Conservation (phyloP, 2,329 filamentous ascomycete species). For the Colletotrichum sp. region DNA sequence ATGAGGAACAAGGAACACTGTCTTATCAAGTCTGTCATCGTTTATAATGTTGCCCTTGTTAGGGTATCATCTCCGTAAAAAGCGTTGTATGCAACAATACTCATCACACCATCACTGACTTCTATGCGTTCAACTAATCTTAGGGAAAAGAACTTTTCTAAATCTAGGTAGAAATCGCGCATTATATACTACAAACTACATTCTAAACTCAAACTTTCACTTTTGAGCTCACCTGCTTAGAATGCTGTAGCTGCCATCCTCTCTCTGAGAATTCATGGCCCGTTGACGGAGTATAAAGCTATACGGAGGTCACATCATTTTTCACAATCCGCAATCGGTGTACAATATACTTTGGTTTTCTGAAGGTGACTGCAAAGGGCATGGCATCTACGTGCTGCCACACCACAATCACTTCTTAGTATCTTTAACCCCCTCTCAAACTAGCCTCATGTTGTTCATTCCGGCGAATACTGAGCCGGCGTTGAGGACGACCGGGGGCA, state of each 20-base stretch:
- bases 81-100: too few relatives aligned
- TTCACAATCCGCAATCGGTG: not conserved
- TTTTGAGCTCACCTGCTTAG: not conserved
- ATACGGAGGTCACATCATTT: accelerated
- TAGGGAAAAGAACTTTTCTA: too few relatives aligned
- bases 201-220: not conserved
- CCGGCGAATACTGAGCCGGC: not conserved
- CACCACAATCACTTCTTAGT: not conserved
- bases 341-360: not conserved
- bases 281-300: not conserved
- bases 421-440: not conserved
- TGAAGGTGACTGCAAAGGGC: not conserved
- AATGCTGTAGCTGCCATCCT: accelerated
- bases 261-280: accelerated
- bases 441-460: accelerated
- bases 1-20: not conserved
- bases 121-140: too few relatives aligned
- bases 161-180: too few relatives aligned
- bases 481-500: not conserved
- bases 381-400: accelerated
- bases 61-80: not conserved
- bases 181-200: not conserved
- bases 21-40: accelerated
- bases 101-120: too few relatives aligned
- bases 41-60: not conserved